Conservation (phyloP, 2,329 filamentous ascomycete genomes). For the Aspergillus arachidicola region DNA sequence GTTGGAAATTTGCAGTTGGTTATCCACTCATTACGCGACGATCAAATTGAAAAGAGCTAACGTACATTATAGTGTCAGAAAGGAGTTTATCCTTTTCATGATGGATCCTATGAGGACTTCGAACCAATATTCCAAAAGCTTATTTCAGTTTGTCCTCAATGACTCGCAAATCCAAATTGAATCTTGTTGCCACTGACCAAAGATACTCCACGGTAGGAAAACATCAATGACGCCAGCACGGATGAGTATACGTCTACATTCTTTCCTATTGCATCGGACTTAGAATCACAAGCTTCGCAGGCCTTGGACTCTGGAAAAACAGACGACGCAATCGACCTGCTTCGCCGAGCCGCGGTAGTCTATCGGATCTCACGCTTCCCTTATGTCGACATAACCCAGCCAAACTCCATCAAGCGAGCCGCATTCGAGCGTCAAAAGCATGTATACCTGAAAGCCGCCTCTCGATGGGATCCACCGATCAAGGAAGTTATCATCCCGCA, state of each 20-base stretch:
- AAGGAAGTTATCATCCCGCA: conserved; percentile 65
- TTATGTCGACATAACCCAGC: conserved; percentile 32
- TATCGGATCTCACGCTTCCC: conserved; percentile 75
- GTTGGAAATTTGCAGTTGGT: conserved; percentile 70
- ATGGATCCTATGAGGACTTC: conserved; percentile 69
- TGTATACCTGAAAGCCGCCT: conserved; percentile 61
- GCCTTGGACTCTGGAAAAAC: conserved; percentile 53
- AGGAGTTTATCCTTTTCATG: conserved; percentile 74
- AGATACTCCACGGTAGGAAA: conserved; percentile 39
- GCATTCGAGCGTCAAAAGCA: conserved; percentile 69
- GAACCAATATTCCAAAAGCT: conserved; percentile 68
- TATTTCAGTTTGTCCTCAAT: conserved; percentile 50
- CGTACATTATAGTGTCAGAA: conserved; percentile 52
- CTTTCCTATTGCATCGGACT: conserved; percentile 61
- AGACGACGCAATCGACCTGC: conserved; percentile 62
- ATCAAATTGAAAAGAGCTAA: not conserved
- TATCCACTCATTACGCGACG: not conserved
- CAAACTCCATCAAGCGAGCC: conserved; percentile 53
- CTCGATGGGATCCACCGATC: conserved; percentile 60
- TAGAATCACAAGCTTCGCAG: conserved; percentile 57
- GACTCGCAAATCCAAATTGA: not conserved
- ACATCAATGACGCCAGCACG: conserved; percentile 67
- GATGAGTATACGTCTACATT: conserved; percentile 66
- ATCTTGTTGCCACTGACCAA: not conserved
- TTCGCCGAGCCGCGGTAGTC: conserved; percentile 71